Percentiles rank a stretch among this genome's conserved stretches.
These are phyloP conservation scores for Trypanosomatidae sp. DNA, from an alignment of 208 protist species.

Conservation along the genomic window DNA sequence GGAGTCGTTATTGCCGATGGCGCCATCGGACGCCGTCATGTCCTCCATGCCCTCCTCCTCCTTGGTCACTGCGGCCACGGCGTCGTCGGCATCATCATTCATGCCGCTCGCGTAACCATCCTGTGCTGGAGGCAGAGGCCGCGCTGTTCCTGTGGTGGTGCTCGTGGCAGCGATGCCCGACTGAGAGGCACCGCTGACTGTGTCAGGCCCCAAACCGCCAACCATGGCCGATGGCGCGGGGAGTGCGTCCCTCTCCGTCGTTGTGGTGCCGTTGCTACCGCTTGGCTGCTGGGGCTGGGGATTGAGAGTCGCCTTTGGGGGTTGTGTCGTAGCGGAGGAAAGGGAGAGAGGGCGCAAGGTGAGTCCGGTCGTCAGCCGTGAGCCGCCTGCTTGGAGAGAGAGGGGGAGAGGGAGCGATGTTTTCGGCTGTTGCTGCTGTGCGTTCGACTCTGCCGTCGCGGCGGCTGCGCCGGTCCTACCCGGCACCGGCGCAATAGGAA, in stretches of 20 bases:
- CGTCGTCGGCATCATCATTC: neutral
- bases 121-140: neutral
- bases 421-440: neutral
- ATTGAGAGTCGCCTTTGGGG: neutral
- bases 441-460: neutral
- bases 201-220: neutral
- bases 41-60: neutral
- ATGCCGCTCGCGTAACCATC: neutral
- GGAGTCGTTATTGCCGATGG: slow-evolving; percentile 1
- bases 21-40: neutral
- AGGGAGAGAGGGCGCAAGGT: neutral
- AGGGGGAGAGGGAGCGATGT: neutral
- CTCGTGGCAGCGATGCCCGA: neutral
- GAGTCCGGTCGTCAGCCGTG: neutral
- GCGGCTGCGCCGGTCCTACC: neutral
- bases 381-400: neutral
- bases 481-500: neutral
- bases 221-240: neutral
- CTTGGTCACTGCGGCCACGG: neutral
- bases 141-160: slow-evolving; percentile 5
- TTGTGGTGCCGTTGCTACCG: neutral
- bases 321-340: neutral
- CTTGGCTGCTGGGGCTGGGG: neutral
- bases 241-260: neutral
- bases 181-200: neutral